These are phyloP conservation scores for Marasmius sp. DNA, from an alignment of 1,284 basidiomycete genomes.

Conservation along the genomic window DNA sequence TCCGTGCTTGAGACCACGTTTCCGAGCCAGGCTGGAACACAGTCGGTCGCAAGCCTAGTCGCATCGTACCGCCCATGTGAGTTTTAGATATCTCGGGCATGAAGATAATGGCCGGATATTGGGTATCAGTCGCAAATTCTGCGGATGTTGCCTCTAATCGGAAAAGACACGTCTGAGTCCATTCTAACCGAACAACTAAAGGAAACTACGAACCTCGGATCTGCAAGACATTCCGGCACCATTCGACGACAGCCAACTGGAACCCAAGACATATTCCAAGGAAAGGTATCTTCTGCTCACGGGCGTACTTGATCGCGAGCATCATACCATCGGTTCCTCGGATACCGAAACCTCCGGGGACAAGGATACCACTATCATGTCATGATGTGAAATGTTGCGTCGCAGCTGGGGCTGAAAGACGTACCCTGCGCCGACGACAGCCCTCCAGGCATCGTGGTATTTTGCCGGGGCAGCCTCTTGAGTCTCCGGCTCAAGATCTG, in stretches of 20 bases:
- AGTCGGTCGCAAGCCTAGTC: conserved; percentile 92
- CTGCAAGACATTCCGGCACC: conserved; percentile 85
- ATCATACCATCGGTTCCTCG: conserved; percentile 99
- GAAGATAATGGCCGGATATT: conserved; percentile 87
- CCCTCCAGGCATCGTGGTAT: conserved; percentile 96
- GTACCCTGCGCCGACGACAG: conserved; percentile 87
- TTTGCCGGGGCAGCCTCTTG: conserved; percentile 81
- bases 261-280: conserved; percentile 98
- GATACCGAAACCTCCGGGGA: conserved; percentile 93
- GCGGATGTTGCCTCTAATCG: conserved; percentile 81
- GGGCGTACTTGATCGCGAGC: conserved; percentile 93
- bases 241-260: conserved; percentile 96
- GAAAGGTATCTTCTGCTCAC: conserved; percentile 94
- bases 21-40: conserved; percentile 74
- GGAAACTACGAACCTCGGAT: conserved; percentile 52
- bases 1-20: conserved; percentile 68
- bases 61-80: conserved; percentile 99
- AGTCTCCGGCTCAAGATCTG: conserved; percentile 82
- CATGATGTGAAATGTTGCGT: conserved; percentile 8
- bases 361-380: conserved; percentile 78
- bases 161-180: neutral
- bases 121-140: conserved; percentile 68
- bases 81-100: conserved; percentile 99
- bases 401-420: conserved; percentile 23
- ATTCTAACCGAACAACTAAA: conserved; percentile 9